These are phyloP conservation scores for Anisogramma anomala DNA, from an alignment of 2,329 filamentous ascomycete species.

Conservation along the genomic window DNA sequence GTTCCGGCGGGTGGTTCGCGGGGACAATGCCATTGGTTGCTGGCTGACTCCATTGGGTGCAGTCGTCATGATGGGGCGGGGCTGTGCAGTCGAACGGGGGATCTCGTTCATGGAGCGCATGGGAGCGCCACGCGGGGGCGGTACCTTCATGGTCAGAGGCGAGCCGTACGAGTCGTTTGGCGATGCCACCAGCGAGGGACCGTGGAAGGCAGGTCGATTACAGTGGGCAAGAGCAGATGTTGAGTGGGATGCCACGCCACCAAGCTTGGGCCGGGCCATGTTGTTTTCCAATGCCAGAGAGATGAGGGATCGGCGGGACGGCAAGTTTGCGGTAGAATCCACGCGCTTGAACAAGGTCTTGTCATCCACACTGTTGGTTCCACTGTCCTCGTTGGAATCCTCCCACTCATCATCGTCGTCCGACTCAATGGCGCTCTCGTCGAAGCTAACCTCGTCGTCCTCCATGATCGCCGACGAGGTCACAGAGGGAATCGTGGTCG, in stretches of 20 bases:
- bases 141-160: constrained; percentile 53
- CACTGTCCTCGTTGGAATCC: constrained; percentile 63
- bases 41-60: constrained; percentile 54
- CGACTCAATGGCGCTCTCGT: constrained; percentile 72
- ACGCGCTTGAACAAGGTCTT: constrained; percentile 78
- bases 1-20: constrained; percentile 80
- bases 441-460: constrained; percentile 50
- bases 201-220: constrained; percentile 38
- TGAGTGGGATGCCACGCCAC: constrained; percentile 55
- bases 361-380: constrained; percentile 71
- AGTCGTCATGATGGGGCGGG: constrained; percentile 58
- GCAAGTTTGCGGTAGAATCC: constrained; percentile 74
- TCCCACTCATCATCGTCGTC: constrained; percentile 56
- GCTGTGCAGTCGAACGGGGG: constrained; percentile 54
- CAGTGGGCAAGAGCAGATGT: constrained; percentile 50
- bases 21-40: constrained; percentile 58
- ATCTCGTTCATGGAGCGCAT: constrained; percentile 49
- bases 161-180: constrained; percentile 51
- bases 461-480: constrained; percentile 27
- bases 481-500: constrained; percentile 49
- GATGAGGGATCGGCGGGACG: constrained; percentile 76
- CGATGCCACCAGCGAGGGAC: constrained; percentile 34
- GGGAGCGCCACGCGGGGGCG: constrained; percentile 34
- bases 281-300: constrained; percentile 77
- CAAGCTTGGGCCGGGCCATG: constrained; percentile 58